Conservation (phyloP, 106 monocot species). For the Posidonia australis region DNA sequence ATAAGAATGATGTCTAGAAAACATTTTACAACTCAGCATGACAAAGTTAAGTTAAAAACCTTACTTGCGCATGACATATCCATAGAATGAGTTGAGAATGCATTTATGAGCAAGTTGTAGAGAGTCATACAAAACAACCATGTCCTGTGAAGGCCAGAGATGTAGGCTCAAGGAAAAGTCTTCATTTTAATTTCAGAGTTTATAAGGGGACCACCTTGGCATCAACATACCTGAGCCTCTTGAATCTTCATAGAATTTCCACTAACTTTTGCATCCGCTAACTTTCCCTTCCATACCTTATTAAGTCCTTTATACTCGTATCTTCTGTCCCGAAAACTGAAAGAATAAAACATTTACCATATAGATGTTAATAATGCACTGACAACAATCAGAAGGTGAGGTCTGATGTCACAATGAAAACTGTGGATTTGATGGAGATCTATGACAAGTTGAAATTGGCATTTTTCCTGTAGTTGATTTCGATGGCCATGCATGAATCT, state of each 20-base stretch:
- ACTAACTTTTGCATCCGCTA: constrained; percentile 79
- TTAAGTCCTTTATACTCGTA: constrained; percentile 99
- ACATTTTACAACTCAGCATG: neutral
- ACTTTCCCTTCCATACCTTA: constrained; percentile 88
- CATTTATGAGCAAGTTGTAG: constrained; percentile 98
- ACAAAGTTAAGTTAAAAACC: constrained; percentile 9
- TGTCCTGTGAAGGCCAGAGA: constrained; percentile 53
- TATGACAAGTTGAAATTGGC: too few species aligned
- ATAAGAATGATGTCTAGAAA: neutral
- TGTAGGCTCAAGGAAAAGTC: neutral
- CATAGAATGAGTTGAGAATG: constrained; percentile 97
- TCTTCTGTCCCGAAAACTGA: constrained; percentile 91
- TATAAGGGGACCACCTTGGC: neutral
- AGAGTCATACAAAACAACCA: constrained; percentile 98
- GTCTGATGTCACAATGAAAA: neutral
- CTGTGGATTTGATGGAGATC: too few species aligned
- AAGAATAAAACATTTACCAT: constrained; percentile 1
- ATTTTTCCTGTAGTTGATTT: too few species aligned
- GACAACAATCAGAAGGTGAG: neutral
- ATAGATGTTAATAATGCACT: neutral
- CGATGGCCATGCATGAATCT: too few species aligned
- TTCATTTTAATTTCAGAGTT: neutral
- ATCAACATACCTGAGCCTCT: constrained; percentile 60
- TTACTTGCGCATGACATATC: constrained; percentile 99
- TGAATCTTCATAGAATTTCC: constrained; percentile 88